Percentiles rank a stretch among this genome's conserved stretches.
These are phyloP conservation scores for Gyromitra esculenta DNA, from an alignment of 2,329 filamentous ascomycete genomes.

Conservation along the genomic window DNA sequence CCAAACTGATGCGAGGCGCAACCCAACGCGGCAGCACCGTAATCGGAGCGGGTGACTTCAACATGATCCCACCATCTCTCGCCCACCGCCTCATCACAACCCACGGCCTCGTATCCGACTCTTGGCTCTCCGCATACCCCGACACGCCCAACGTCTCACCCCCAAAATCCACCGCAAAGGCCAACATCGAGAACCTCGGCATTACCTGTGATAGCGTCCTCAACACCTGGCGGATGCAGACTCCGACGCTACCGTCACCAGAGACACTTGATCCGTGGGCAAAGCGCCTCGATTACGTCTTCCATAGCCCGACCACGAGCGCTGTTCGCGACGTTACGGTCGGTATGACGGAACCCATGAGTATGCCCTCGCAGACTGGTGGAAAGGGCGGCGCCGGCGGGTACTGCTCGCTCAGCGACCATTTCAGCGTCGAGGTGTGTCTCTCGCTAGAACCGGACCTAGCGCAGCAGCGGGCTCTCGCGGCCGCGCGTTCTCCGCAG, in stretches of 20 bases:
- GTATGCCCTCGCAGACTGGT: conserved; percentile 49
- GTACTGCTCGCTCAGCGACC: conserved; percentile 88
- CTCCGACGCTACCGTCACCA: conserved; percentile 70
- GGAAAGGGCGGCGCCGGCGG: conserved; percentile 74
- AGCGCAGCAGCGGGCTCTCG: conserved; percentile 58
- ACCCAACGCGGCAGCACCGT: conserved; percentile 83
- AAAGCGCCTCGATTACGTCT: conserved; percentile 95
- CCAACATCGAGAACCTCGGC: conserved; percentile 79
- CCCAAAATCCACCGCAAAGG: conserved; percentile 77
- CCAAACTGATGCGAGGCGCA: conserved; percentile 85
- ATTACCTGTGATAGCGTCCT: conserved; percentile 84
- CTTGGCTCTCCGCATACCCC: conserved; percentile 85
- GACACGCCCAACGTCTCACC: conserved; percentile 82
- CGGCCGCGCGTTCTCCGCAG: conserved; percentile 22
- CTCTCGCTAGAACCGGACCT: conserved; percentile 57
- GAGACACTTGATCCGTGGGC: conserved; percentile 75
- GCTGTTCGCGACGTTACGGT: conserved; percentile 74
- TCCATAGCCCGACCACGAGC: conserved; percentile 61
- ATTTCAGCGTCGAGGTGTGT: conserved; percentile 89
- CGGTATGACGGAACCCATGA: conserved; percentile 73
- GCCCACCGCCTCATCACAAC: conserved; percentile 83
- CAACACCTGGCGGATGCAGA: conserved; percentile 94
- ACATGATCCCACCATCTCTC: conserved; percentile 89
- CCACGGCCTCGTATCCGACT: conserved; percentile 79
- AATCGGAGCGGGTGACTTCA: conserved; percentile 89